Evolutionary conservation across 257 asterid species (phyloP).

Genomic region (Solanum neorickii): DNA sequence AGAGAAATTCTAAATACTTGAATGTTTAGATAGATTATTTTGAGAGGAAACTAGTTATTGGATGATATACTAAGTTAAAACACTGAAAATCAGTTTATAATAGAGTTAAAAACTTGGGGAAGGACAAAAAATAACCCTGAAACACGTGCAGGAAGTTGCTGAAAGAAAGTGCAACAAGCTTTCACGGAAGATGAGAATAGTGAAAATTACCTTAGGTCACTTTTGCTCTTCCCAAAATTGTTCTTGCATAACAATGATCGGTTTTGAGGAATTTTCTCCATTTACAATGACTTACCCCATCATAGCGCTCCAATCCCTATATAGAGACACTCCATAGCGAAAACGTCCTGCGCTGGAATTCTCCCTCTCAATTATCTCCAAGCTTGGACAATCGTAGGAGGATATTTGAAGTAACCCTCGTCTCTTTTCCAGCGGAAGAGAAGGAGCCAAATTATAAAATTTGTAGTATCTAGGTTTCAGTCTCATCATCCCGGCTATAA

Average conservation of each 20-base stretch:
- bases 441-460: background rate
- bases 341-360: background rate
- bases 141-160: too few species aligned
- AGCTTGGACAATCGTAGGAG: too few species aligned
- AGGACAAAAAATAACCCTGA: background rate
- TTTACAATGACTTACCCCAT: background rate
- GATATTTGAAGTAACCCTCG: background rate
- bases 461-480: background rate
- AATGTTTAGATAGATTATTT: background rate
- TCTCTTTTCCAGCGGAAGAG: background rate
- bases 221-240: background rate
- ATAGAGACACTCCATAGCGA: background rate
- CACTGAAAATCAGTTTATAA: background rate
- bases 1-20: too few species aligned
- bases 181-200: background rate
- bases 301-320: background rate
- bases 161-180: too few species aligned
- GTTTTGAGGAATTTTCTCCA: background rate
- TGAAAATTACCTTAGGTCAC: background rate
- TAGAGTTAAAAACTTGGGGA: background rate
- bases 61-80: background rate
- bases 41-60: background rate
- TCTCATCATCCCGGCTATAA: background rate
- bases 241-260: background rate
- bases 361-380: background rate